Base-by-base conservation (phyloP, 805 yeast genomes). In the Pichia scutulata region DNA sequence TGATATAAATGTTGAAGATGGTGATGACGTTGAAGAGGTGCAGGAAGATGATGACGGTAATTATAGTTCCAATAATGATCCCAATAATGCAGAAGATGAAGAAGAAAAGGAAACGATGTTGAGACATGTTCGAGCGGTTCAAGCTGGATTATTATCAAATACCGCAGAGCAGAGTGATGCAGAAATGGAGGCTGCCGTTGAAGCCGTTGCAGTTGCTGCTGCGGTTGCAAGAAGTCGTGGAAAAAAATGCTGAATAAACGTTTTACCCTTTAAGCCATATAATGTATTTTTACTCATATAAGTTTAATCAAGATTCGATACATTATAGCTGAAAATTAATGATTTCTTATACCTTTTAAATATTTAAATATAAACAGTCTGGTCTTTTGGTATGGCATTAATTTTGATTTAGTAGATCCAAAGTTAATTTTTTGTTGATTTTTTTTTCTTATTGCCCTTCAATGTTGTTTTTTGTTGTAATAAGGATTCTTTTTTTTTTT, bases 121-220 rank as follows among this genome's bases (percentile, higher is more conserved):
- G 16, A 28, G 46, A 25, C 52, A 50, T 46, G 52, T 42, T 2
- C 49, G 45, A 14, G 49, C 49, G 13, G 43, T 50, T 21, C 52
- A 46, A 9, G 49, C 43, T 13, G 47, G 49, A 5, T 30, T 50
- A 14, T 8, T 46, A 22, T 42, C 49, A 3, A 42, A 23, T 12
- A 45, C 43, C 12, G 18, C 42, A 1, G 52, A 46, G 14, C 47
- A 49, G 5, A 33, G 45, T 18, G 52, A 50, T 33, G 43, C 44
- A 7, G 57, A 52, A 13, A 50, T 51, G 28, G 55, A 45, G 7
- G 57, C 54, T 7, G 55, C 55, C 1, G 57, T 50, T 22, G 54
- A 39, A 18, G 53, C 53, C 1, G 50, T 50, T 39, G 52, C 52
- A 16, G 52, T 43, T n/a, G 53, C 48, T 1, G 56, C 50, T 18